Evolutionary conservation across 768 basidiomycete species (phyloP).

Genomic region (Chalciporus chontae): DNA sequence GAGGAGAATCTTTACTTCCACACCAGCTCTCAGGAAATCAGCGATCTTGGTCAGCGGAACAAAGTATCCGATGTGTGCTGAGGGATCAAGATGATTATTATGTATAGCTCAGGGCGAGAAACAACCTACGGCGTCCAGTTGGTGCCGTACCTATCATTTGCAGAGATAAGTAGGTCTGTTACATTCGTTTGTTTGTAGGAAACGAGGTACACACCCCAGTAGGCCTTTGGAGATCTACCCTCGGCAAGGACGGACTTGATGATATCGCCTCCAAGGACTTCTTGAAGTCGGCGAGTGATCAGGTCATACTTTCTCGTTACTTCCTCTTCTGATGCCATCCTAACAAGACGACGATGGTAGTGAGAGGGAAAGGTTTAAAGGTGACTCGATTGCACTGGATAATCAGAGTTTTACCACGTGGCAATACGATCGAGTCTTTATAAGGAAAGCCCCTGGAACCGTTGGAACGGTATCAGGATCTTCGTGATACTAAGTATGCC

Average conservation of each 20-base stretch:
- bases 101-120: not conserved
- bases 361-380: not conserved
- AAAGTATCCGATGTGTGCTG: constrained; percentile 97
- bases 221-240: constrained; percentile 74
- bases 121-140: constrained; percentile 83
- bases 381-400: constrained; percentile 11
- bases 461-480: too few species aligned
- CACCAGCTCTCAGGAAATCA: constrained; percentile 92
- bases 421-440: not conserved
- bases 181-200: not conserved
- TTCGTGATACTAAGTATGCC: too few species aligned
- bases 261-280: constrained; percentile 81
- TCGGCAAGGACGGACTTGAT: constrained; percentile 80
- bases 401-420: constrained; percentile 6
- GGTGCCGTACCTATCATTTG: constrained; percentile 73
- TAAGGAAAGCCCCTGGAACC: too few species aligned
- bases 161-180: not conserved
- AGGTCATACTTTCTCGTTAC: constrained; percentile 61
- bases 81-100: constrained; percentile 1
- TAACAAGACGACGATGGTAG: constrained; percentile 2
- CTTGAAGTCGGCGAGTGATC: constrained; percentile 82
- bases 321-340: constrained; percentile 32
- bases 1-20: constrained; percentile 79
- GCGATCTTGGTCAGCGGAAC: constrained; percentile 93
- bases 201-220: constrained; percentile 72